These are phyloP conservation scores for Trichoderma erinaceum DNA, from an alignment of 495 filamentous ascomycete genomes.

Conservation along the genomic window DNA sequence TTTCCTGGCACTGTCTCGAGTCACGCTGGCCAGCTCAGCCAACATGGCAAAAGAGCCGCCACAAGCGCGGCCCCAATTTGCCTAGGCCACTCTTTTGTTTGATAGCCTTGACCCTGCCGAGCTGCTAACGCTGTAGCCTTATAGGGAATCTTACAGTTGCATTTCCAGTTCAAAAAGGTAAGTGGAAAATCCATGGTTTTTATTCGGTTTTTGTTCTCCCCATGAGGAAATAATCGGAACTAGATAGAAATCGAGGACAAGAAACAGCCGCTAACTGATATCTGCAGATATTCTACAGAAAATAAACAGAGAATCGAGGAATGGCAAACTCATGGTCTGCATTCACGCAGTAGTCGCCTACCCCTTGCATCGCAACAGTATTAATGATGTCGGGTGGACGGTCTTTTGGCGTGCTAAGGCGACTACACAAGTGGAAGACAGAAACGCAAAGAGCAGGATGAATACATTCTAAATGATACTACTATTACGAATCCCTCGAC, in stretches of 20 bases:
- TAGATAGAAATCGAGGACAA: background rate
- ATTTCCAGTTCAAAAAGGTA: slow-evolving; percentile 94
- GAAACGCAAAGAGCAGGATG: background rate
- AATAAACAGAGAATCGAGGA: slow-evolving; percentile 32
- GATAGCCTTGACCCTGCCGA: background rate
- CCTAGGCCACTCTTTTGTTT: background rate
- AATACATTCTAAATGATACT: background rate
- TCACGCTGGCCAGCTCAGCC: slow-evolving; percentile 1
- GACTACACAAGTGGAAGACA: too few relatives aligned
- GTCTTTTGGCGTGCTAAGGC: too few relatives aligned
- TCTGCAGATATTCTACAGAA: slow-evolving; percentile 60
- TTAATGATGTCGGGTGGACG: too few relatives aligned
- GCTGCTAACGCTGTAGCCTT: slow-evolving; percentile 24
- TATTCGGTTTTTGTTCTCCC: background rate
- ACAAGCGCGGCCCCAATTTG: background rate
- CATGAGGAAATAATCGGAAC: background rate
- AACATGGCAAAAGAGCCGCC: slow-evolving; percentile 17
- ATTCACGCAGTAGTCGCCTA: background rate
- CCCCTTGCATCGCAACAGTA: background rate
- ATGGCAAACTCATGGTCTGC: background rate
- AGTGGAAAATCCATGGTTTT: background rate
- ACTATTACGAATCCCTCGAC: background rate
- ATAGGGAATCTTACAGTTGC: slow-evolving; percentile 90
- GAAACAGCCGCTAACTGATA: slow-evolving; percentile 30
- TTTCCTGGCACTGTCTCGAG: background rate